Base-by-base conservation (phyloP, 2,329 filamentous ascomycete species). In the Sporothrix schenckii region DNA sequence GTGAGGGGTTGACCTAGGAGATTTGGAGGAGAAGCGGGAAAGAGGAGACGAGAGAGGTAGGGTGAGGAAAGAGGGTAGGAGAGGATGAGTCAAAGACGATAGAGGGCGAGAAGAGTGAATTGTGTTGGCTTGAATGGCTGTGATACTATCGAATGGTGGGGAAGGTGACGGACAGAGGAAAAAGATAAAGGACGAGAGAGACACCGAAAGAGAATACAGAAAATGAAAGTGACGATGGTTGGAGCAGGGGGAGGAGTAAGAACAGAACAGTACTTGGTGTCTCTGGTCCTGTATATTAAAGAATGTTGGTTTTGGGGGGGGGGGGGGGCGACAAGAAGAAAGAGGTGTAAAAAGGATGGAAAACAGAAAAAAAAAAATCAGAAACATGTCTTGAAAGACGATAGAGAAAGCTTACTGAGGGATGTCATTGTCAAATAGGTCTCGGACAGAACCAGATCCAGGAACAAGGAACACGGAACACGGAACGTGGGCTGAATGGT, bases 381-480 rank as follows among this genome's bases (percentile, higher is more conserved):
- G 14, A 54, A 66, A 47, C 24, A 52, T 30, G 47, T 53, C 49
- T 49, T 4, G 56, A 69, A 16, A 16, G 52, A 67, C 27, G 14
- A 34, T 11, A 49, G 54, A 61, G 39, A 54, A 39, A 66, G 68
- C 74, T 72, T 75, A 75, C 74, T 73, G 71, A 75, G 70, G 53
- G 74, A 72, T 27, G 74, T 56, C 72, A 90, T 90, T 77, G 83
- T 89, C 60, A 47, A 41, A 52, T 63, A 60, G 19, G 41, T 50
- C 10, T 68, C 30, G 30, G 52, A 68, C 34, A 44, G 66, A 44
- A 34, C 3, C 2, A 27, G 44, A 68, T 60, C 66, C 56, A 66
- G 69, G 60, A 63, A 60, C 34, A 53, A 56, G 39, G 49, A 44
- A 34, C 49, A 49, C 27, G 56, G 50, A 66, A 66, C 68, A 39